Evolutionary conservation across 805 yeast species (phyloP).

Genomic region (Lipomyces orientalis): DNA sequence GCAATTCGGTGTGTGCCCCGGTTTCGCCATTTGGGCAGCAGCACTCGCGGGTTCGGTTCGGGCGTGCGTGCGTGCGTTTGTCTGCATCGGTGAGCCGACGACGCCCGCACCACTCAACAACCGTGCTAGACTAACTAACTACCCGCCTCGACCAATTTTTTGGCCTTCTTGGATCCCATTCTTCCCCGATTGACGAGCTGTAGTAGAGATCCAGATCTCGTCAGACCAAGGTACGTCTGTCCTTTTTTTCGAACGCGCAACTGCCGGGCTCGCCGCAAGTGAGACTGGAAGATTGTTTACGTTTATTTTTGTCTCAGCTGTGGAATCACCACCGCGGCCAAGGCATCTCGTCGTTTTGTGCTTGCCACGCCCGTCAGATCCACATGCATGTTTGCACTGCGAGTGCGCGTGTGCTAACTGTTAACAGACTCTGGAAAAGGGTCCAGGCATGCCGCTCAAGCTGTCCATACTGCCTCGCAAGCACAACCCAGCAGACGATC

Average conservation of each 20-base stretch:
- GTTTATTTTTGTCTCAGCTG: not conserved
- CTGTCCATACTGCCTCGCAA: conserved; percentile 13
- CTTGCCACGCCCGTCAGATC: not conserved
- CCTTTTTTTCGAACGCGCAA: not conserved
- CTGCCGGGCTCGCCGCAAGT: not conserved
- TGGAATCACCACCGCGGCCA: not conserved
- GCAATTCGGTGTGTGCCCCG: too few species aligned
- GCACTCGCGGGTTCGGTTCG: too few species aligned
- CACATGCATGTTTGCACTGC: not conserved
- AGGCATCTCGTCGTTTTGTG: not conserved
- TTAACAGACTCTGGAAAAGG: not conserved
- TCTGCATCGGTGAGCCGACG: too few species aligned
- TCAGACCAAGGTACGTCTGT: not conserved
- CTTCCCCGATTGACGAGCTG: too few species aligned
- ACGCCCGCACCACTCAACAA: too few species aligned
- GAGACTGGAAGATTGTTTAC: not conserved
- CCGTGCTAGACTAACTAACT: too few species aligned
- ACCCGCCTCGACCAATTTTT: too few species aligned
- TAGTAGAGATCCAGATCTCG: not conserved
- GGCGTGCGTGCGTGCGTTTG: too few species aligned
- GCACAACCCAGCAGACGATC: conserved; percentile 15
- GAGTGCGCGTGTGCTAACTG: not conserved
- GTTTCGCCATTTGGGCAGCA: too few species aligned
- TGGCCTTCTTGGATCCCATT: too few species aligned
- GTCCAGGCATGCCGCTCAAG: conserved; percentile 9